These are phyloP conservation scores for Boletus reticulatus DNA, from an alignment of 768 basidiomycete genomes.

Conservation along the genomic window DNA sequence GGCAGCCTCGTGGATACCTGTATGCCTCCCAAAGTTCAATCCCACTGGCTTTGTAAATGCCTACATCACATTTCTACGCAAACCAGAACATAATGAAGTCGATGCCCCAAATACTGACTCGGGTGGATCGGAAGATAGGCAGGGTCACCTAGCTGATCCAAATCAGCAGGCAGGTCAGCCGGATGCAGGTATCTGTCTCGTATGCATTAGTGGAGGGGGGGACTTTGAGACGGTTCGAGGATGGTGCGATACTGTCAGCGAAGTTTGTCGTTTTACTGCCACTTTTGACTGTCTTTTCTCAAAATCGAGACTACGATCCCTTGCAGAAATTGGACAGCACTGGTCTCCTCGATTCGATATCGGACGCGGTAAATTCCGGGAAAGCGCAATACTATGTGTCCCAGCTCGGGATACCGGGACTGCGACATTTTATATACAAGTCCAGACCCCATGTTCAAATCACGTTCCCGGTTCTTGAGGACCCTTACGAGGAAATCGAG, in stretches of 20 bases:
- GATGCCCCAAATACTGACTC: background rate
- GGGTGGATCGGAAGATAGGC: background rate
- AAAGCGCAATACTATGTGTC: slow-evolving; percentile 65
- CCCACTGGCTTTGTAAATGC: slow-evolving; percentile 87
- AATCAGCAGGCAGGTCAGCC: slow-evolving; percentile 16
- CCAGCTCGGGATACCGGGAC: slow-evolving; percentile 81
- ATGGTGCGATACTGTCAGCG: slow-evolving; percentile 70
- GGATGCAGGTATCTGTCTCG: slow-evolving; percentile 54
- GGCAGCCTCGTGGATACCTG: slow-evolving; percentile 89
- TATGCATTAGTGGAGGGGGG: slow-evolving; percentile 77
- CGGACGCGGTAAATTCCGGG: slow-evolving; percentile 44
- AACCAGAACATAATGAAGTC: slow-evolving; percentile 25
- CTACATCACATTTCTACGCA: slow-evolving; percentile 73
- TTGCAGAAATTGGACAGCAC: slow-evolving; percentile 63
- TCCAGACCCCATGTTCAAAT: slow-evolving; percentile 87
- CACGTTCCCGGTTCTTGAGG: slow-evolving; percentile 82
- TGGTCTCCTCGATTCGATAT: slow-evolving; percentile 52
- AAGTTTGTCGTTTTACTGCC: slow-evolving; percentile 38
- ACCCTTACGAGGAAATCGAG: slow-evolving; percentile 66
- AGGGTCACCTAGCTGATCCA: background rate
- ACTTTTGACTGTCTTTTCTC: background rate
- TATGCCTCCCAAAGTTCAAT: slow-evolving; percentile 96
- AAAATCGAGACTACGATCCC: background rate
- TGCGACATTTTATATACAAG: slow-evolving; percentile 96
- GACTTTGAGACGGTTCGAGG: slow-evolving; percentile 82